Percentiles rank a stretch among this genome's conserved stretches.
These are phyloP conservation scores for Mycosphaerella sp. DNA, from an alignment of 2,329 filamentous ascomycete genomes.

Conservation along the genomic window DNA sequence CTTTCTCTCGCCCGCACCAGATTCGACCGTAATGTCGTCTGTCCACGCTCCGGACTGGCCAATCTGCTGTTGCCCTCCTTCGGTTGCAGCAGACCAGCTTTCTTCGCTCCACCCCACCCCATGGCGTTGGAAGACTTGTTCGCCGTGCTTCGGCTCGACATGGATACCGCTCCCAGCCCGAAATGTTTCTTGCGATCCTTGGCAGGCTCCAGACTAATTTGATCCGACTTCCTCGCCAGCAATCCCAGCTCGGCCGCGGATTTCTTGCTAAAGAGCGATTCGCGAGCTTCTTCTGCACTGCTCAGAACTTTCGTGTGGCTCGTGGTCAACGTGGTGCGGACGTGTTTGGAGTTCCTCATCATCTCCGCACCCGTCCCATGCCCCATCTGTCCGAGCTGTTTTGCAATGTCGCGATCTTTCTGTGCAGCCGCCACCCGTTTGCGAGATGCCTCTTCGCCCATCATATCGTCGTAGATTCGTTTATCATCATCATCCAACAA, in stretches of 20 bases:
- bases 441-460: constrained; percentile 55
- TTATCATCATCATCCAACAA: constrained; percentile 59
- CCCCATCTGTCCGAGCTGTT: constrained; percentile 58
- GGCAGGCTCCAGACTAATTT: constrained; percentile 39
- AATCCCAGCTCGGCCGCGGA: constrained; percentile 38
- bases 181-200: constrained; percentile 37
- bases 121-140: constrained; percentile 35
- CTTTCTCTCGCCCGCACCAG: constrained; percentile 16
- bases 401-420: constrained; percentile 65
- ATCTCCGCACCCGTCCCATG: constrained; percentile 64
- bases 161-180: constrained; percentile 31
- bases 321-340: constrained; percentile 13
- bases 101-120: constrained; percentile 45
- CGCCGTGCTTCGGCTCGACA: constrained; percentile 23
- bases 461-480: constrained; percentile 48
- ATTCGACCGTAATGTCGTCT: constrained; percentile 23
- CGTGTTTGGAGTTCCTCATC: constrained; percentile 43
- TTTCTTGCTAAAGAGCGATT: constrained; percentile 23
- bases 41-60: constrained; percentile 26
- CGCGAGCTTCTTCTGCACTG: constrained; percentile 17
- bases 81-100: constrained; percentile 37
- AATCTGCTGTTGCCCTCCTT: constrained; percentile 20
- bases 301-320: constrained; percentile 6
- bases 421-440: constrained; percentile 60
- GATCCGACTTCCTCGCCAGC: constrained; percentile 39